Percentiles rank a stretch among this genome's conserved stretches.
phyloP scores from a whole-genome alignment of 2,329 filamentous ascomycete genomes.

The Alternaria sp. region DNA sequence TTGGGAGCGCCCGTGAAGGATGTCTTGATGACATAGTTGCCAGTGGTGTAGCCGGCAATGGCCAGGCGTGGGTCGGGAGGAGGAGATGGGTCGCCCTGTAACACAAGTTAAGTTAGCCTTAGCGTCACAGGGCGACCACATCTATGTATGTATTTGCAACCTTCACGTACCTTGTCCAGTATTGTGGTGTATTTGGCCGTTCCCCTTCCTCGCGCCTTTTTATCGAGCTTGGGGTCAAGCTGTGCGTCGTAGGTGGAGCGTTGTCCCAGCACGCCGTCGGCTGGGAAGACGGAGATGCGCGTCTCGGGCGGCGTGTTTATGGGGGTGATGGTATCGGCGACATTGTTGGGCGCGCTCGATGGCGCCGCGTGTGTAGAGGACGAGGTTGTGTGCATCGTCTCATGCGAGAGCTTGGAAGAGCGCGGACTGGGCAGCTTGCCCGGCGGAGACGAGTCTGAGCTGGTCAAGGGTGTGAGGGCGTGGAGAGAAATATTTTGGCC shows the following conservation, averaged over 20 bases:
- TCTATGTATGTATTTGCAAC: constrained; percentile 35
- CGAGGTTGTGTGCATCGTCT: constrained; percentile 41
- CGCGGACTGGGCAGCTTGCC: constrained; percentile 63
- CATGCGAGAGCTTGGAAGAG: constrained; percentile 49
- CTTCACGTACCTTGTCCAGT: constrained; percentile 53
- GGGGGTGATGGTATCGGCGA: constrained; percentile 55
- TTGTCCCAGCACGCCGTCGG: constrained; percentile 62
- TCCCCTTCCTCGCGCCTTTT: constrained; percentile 57
- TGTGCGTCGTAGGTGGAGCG: constrained; percentile 69
- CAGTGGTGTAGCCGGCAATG: constrained; percentile 65
- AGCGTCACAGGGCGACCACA: constrained; percentile 50
- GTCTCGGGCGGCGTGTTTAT: constrained; percentile 52
- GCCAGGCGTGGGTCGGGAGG: constrained; percentile 82
- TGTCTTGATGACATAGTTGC: constrained; percentile 55
- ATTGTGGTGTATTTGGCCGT: constrained; percentile 59
- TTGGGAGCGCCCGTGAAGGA: constrained; percentile 68
- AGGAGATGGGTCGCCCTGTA: constrained; percentile 78
- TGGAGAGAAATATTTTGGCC: constrained; percentile 60
- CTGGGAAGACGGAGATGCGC: constrained; percentile 57
- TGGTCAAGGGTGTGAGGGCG: constrained; percentile 70
- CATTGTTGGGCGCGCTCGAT: constrained; percentile 48
- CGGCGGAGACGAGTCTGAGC: constrained; percentile 68
- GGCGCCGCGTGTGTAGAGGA: constrained; percentile 41
- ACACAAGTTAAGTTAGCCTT: constrained; percentile 52
- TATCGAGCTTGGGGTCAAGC: constrained; percentile 62